These are phyloP conservation scores for Eleusine indica DNA, from an alignment of 176 grass and related monocot species.

Conservation along the genomic window DNA sequence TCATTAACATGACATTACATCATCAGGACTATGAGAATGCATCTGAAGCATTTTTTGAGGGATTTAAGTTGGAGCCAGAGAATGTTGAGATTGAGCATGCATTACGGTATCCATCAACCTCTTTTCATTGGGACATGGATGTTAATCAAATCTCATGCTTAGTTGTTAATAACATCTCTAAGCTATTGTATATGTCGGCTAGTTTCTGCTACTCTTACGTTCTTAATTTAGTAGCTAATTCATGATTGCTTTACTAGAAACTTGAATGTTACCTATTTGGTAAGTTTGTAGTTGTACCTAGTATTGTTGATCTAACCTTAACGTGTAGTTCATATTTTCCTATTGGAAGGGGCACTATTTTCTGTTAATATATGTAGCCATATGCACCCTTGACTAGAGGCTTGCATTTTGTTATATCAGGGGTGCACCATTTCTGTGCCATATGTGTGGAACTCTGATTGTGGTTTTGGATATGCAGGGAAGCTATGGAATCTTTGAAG, in stretches of 20 bases:
- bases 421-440: too few species aligned
- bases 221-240: neutral
- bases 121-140: neutral
- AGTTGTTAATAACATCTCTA: neutral
- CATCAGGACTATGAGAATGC: constrained; percentile 35
- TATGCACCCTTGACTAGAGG: too few species aligned
- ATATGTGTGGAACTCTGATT: neutral
- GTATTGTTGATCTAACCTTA: neutral
- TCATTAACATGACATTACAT: neutral
- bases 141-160: neutral
- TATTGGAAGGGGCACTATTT: too few species aligned
- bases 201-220: neutral
- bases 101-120: constrained; percentile 8
- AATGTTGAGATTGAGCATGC: constrained; percentile 14
- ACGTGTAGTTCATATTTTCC: too few species aligned
- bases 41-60: constrained; percentile 25
- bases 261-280: neutral
- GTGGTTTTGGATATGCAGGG: neutral
- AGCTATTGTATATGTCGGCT: neutral
- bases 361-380: too few species aligned
- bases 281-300: neutral
- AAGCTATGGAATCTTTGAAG: constrained; percentile 34
- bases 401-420: too few species aligned
- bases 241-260: neutral
- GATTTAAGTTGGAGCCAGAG: constrained; percentile 35